These are phyloP conservation scores for Malassezia arunalokei DNA, from an alignment of 1,284 basidiomycete species.

Conservation along the genomic window DNA sequence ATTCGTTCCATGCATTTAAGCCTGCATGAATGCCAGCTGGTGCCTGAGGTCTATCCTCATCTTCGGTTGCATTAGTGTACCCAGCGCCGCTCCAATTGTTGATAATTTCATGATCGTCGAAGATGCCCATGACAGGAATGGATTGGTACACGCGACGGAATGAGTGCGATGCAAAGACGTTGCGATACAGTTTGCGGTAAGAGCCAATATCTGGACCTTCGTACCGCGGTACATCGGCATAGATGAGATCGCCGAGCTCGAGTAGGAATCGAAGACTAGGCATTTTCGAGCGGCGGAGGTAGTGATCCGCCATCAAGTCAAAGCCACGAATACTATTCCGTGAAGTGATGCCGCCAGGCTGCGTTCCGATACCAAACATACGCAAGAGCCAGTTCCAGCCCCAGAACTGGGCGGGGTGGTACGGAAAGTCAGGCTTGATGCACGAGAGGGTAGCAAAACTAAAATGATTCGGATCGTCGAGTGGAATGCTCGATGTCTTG, in stretches of 20 bases:
- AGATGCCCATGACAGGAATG: slow-evolving; percentile 41
- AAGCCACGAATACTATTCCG: slow-evolving; percentile 56
- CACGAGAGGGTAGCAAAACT: slow-evolving; percentile 39
- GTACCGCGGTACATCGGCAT: slow-evolving; percentile 58
- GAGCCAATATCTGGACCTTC: slow-evolving; percentile 24
- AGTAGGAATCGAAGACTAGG: slow-evolving; percentile 46
- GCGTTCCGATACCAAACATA: slow-evolving; percentile 24
- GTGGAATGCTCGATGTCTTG: slow-evolving; percentile 11
- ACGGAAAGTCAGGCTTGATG: slow-evolving; percentile 46
- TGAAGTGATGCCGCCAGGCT: slow-evolving; percentile 29
- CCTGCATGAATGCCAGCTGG: slow-evolving; percentile 50
- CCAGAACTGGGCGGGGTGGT: slow-evolving; percentile 42
- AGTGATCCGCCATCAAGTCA: slow-evolving; percentile 53
- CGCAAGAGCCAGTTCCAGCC: slow-evolving; percentile 38
- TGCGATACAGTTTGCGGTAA: slow-evolving; percentile 43
- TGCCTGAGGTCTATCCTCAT: slow-evolving; percentile 47
- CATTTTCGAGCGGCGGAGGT: slow-evolving; percentile 23
- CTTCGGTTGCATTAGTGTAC: slow-evolving; percentile 42
- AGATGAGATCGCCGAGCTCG: slow-evolving; percentile 55
- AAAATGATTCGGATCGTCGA: slow-evolving; percentile 44
- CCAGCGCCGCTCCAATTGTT: slow-evolving; percentile 39
- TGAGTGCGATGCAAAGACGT: slow-evolving; percentile 37
- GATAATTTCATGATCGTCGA: slow-evolving; percentile 43
- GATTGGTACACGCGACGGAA: slow-evolving; percentile 38
- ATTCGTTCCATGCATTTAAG: slow-evolving; percentile 57